Conservation (phyloP, 306 rosid species). For the Begonia fuchsioides region DNA sequence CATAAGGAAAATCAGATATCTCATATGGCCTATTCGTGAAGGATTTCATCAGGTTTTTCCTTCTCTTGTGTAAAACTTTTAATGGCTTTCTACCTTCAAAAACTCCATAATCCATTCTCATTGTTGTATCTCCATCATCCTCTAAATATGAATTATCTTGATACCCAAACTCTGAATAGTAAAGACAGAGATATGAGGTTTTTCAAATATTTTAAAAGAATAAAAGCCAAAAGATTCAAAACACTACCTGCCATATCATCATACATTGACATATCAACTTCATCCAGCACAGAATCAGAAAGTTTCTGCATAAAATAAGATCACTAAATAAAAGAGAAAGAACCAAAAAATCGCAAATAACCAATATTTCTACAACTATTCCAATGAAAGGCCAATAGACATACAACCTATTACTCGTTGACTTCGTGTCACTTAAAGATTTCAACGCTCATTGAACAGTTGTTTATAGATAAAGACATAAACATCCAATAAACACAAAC, state of each 20-base stretch:
- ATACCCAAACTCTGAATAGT: slow-evolving; percentile 31
- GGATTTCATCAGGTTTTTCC: slow-evolving; percentile 31
- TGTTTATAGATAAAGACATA: no score
- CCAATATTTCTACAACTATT: no score
- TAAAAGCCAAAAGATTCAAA: slow-evolving; percentile 13
- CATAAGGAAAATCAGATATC: slow-evolving; percentile 60
- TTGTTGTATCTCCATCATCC: slow-evolving; percentile 62
- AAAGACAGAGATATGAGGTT: neutral
- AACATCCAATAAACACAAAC: no score
- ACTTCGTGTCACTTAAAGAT: no score
- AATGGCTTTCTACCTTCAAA: slow-evolving; percentile 47
- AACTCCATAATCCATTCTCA: slow-evolving; percentile 36
- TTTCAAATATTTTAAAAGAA: slow-evolving; percentile 12
- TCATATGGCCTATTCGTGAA: slow-evolving; percentile 41
- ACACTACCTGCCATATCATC: slow-evolving; percentile 61
- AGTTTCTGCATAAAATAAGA: slow-evolving; percentile 48
- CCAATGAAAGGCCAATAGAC: no score
- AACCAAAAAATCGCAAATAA: no score
- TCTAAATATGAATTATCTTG: slow-evolving; percentile 60
- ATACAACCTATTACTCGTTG: no score
- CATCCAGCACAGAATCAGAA: slow-evolving; percentile 66
- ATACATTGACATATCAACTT: slow-evolving; percentile 64
- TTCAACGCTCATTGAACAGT: no score
- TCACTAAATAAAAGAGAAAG: neutral
- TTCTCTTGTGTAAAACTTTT: slow-evolving; percentile 44